Conservation (phyloP, 2,329 filamentous ascomycete genomes). For the Beauveria sp. region DNA sequence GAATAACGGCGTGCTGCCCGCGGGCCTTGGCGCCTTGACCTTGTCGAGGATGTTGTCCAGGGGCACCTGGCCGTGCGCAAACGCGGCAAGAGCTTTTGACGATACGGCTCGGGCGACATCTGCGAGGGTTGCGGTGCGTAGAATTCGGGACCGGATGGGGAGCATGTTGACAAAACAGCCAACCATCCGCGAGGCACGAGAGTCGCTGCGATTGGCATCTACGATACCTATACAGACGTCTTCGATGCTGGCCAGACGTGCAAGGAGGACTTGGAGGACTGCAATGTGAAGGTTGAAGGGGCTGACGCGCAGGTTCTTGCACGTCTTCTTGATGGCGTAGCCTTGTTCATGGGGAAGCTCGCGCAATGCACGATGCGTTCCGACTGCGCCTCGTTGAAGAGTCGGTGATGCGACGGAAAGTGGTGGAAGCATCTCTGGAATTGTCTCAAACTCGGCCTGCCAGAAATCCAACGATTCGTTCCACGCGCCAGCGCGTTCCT, state of each 20-base stretch:
- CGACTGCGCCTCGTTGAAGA: conserved; percentile 5
- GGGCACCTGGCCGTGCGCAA: conserved; percentile 37
- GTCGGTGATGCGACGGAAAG: conserved; percentile 16
- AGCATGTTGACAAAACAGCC: conserved; percentile 44
- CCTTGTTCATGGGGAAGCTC: background rate
- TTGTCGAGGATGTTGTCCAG: conserved; percentile 41
- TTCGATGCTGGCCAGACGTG: conserved; percentile 22
- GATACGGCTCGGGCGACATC: background rate
- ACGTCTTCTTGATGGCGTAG: conserved; percentile 18
- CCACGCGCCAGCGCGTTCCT: conserved; percentile 21
- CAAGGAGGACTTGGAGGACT: conserved; percentile 30
- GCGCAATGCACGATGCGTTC: conserved; percentile 13
- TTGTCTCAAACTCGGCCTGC: conserved; percentile 19
- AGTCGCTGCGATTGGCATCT: conserved; percentile 36
- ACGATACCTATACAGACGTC: conserved; percentile 42
- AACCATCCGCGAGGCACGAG: conserved; percentile 25
- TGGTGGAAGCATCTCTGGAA: conserved; percentile 22
- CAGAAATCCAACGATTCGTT: conserved; percentile 27
- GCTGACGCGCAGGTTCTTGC: conserved; percentile 10
- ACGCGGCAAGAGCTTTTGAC: conserved; percentile 26
- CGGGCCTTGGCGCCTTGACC: conserved; percentile 31
- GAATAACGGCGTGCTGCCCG: conserved; percentile 37
- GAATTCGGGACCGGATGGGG: conserved; percentile 32
- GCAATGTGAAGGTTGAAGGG: conserved; percentile 41
- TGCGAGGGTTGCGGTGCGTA: background rate